Evolutionary conservation across 495 filamentous ascomycete genomes (phyloP).

Genomic region (Penicillium antarcticum): DNA sequence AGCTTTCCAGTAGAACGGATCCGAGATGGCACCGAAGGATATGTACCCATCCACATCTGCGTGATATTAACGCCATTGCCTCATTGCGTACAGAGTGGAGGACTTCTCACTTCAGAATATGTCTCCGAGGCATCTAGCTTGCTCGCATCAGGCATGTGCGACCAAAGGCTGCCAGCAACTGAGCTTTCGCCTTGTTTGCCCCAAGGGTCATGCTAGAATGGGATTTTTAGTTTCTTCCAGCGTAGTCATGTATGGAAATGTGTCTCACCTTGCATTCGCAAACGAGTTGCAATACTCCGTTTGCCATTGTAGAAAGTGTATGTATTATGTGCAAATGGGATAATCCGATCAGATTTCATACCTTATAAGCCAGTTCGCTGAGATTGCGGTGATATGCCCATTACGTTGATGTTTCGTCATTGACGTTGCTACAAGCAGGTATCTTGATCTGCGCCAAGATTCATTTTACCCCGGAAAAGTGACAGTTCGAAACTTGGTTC

Average conservation of each 20-base stretch:
- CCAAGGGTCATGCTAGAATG: slow-evolving; percentile 40
- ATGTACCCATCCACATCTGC: slow-evolving; percentile 77
- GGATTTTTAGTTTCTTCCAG: not conserved
- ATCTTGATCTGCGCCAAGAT: not conserved
- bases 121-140: slow-evolving; percentile 32
- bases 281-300: slow-evolving; percentile 2
- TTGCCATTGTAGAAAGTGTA: slow-evolving; percentile 3
- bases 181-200: slow-evolving; percentile 42
- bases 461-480: not conserved
- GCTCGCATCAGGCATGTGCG: slow-evolving; percentile 34
- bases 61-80: not conserved
- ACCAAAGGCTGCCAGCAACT: slow-evolving; percentile 35
- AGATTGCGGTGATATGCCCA: not conserved
- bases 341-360: too few relatives aligned
- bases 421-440: not conserved
- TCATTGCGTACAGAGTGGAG: not conserved
- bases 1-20: slow-evolving; percentile 56
- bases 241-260: not conserved
- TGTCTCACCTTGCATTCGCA: slow-evolving; percentile 14
- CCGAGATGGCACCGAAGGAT: slow-evolving; percentile 64
- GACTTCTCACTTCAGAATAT: slow-evolving; percentile 35
- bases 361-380: not conserved
- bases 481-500: not conserved
- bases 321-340: not conserved
- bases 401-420: not conserved